Evolutionary conservation across 306 rosid species (phyloP), one percentile per base, ranked within the genome.

Genomic region (Rosa rugosa): DNA sequence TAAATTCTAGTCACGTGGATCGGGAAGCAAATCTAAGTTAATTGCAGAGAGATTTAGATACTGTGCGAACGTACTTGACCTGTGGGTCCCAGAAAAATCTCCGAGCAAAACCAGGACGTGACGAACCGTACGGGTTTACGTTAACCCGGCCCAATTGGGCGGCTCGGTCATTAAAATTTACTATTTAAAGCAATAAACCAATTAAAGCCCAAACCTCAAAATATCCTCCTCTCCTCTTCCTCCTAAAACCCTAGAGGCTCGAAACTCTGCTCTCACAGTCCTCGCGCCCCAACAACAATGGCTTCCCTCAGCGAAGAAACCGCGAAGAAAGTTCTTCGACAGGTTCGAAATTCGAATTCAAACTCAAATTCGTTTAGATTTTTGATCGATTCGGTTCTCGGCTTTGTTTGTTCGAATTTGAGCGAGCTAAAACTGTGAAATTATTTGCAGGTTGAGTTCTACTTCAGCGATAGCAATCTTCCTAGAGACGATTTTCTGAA

Each of bases 391-490:
- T 79, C 12, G 22, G 0, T 51, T 73, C 36, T 31, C 8, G 20
- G 12, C 46, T 76, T 42, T 40, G 31, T 76, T 42, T 40, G 31
- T 2, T 42, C 4, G 1, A n/a, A 16, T 27, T 65, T 22, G 25
- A 13, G 23, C 51, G 25, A 13, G 23, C 51, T 20, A 2, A 31
- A 10, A 5, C 8, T 42, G 25, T 16, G 18, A 54, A 42, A 31
- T 36, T 17, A 22, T 66, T 34, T 81, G 22, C 81, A 90, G 98
- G 97, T 94, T 23, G 98, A 94, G 88, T 94, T 92, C 77, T 94
- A 94, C 88, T 92, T 94, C 88, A 84, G 98, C 60, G 97, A 94
- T 45, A 94, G 98, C 87, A 94, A 94, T 84, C 98, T 94, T 69
- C 97, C 97, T 0, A 78, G 86, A 63, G 98, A 94, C 59, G 65